Evolutionary conservation across 441 rosid species (phyloP).

Genomic region (Gossypium gossypioides): DNA sequence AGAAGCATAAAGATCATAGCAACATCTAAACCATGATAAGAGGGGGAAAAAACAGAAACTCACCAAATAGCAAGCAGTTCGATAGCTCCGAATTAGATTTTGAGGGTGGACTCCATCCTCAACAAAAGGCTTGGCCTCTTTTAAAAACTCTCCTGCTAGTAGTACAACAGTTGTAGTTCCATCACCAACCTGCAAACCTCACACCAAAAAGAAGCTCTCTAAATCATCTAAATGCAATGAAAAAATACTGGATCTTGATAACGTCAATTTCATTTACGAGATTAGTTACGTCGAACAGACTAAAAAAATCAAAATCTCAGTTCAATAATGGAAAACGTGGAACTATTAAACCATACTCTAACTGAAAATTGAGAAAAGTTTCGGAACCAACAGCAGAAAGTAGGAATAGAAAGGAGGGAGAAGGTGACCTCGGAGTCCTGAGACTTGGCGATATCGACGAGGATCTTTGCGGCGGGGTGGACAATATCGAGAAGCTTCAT

Average conservation of each 20-base stretch:
- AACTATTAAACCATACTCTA: not conserved
- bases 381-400: not conserved
- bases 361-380: not conserved
- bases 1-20: not conserved
- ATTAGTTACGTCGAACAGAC: not conserved
- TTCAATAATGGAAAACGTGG: not conserved
- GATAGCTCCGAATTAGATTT: slow-evolving; percentile 78
- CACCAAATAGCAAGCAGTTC: slow-evolving; percentile 69
- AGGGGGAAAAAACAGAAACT: not conserved
- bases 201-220: not conserved
- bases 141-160: slow-evolving; percentile 83
- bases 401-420: not conserved
- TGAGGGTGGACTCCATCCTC: slow-evolving; percentile 96
- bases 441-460: slow-evolving; percentile 93
- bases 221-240: not conserved
- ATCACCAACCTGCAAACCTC: slow-evolving; percentile 65
- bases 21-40: not conserved
- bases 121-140: slow-evolving; percentile 88
- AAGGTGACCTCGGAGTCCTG: slow-evolving; percentile 81
- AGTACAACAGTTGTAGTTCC: slow-evolving; percentile 94
- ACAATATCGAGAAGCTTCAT: slow-evolving; percentile 92
- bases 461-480: slow-evolving; percentile 95
- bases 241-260: not conserved
- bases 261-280: not conserved
- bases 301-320: not conserved